Percentiles rank a stretch among this genome's conserved stretches.
Evolutionary conservation across 257 asterid genomes (phyloP).

Genomic region (Nicotiana sylvestris): DNA sequence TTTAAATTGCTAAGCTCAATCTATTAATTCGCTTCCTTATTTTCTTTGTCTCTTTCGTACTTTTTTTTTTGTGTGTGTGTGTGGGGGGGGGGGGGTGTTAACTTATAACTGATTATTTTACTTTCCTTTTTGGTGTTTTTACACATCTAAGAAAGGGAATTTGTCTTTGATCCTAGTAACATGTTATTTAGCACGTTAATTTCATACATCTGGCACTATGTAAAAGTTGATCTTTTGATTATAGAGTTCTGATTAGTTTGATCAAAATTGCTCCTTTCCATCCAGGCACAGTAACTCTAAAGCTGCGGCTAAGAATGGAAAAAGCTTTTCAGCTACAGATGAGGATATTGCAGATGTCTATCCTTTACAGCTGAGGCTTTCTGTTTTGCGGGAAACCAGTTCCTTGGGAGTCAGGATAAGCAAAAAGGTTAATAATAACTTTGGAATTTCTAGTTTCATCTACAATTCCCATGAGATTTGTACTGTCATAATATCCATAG

Average conservation of each 20-base stretch:
- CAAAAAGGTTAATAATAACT: conserved; percentile 62
- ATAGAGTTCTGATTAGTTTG: conserved; percentile 3
- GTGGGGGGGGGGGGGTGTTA: background rate
- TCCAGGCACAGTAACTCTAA: conserved; percentile 86
- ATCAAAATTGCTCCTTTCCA: conserved; percentile 12
- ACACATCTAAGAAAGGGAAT: conserved; percentile 8
- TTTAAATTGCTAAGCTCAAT: background rate
- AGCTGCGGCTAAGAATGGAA: conserved; percentile 49
- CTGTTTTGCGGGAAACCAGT: conserved; percentile 58
- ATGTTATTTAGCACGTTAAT: background rate
- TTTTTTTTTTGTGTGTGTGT: background rate
- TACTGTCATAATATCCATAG: conserved; percentile 1
- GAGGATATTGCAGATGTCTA: conserved; percentile 91
- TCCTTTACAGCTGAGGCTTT: conserved; percentile 83
- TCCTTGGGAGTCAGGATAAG: conserved; percentile 69
- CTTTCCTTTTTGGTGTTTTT: background rate
- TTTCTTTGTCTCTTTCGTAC: background rate
- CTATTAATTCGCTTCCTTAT: background rate
- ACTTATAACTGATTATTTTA: background rate
- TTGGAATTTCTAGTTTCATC: conserved; percentile 13
- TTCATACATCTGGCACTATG: background rate
- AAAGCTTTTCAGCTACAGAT: conserved; percentile 50
- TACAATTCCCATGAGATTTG: conserved; percentile 11
- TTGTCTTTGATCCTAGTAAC: conserved; percentile 9
- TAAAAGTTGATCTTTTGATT: conserved; percentile 7